Evolutionary conservation across 1,139 yeast species (phyloP).

Genomic region (Pichia sp.): DNA sequence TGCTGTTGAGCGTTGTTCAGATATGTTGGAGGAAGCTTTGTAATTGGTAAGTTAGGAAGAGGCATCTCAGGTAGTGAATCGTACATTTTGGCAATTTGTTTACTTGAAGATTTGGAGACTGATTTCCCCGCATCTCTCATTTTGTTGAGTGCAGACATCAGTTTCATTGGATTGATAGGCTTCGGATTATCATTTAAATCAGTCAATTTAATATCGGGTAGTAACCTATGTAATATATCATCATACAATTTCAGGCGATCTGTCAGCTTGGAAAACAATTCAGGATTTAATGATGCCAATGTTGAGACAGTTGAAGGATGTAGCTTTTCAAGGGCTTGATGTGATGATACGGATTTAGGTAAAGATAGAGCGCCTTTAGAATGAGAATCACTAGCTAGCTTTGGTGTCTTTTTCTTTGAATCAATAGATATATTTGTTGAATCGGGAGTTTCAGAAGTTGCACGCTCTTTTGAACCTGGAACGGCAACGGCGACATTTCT

Average conservation of each 20-base stretch:
- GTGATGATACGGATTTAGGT: background rate
- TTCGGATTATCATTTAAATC: conserved; percentile 24
- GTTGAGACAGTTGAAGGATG: conserved; percentile 11
- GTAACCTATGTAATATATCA: conserved; percentile 22
- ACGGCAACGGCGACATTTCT: conserved; percentile 1
- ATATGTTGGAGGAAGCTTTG: conserved; percentile 9
- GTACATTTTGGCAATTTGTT: conserved; percentile 20
- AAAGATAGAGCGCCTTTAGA: background rate
- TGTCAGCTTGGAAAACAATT: conserved; percentile 20
- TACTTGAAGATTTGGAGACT: conserved; percentile 14
- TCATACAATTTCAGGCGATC: conserved; percentile 24
- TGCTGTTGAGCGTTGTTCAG: background rate
- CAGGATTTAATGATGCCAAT: conserved; percentile 17
- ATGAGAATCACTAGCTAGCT: background rate
- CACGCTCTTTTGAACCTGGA: background rate
- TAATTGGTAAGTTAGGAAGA: conserved; percentile 19
- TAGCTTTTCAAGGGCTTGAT: too few relatives aligned
- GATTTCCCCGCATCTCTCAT: conserved; percentile 16
- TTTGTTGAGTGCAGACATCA: conserved; percentile 22
- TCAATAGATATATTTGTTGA: background rate
- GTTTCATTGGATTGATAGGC: conserved; percentile 25
- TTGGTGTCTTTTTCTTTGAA: background rate
- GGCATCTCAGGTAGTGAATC: conserved; percentile 24
- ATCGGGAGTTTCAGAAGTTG: background rate
- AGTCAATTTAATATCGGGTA: conserved; percentile 25